These are phyloP conservation scores for Cystoderma amianthinum DNA, from an alignment of 768 basidiomycete genomes.

Conservation along the genomic window DNA sequence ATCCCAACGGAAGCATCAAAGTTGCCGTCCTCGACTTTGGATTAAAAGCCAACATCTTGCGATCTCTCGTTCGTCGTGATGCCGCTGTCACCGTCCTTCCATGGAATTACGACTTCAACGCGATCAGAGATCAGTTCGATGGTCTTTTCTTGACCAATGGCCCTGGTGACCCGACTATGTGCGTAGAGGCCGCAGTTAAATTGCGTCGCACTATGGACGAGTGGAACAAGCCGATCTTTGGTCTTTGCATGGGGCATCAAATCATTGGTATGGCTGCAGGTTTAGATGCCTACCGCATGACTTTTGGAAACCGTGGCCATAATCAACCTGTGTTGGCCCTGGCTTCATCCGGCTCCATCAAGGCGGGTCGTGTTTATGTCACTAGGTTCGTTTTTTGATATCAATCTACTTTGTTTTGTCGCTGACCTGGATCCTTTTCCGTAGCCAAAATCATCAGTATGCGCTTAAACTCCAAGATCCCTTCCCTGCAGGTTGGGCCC, in stretches of 20 bases:
- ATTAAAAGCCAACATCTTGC: constrained; percentile 94
- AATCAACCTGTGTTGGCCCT: constrained; percentile 97
- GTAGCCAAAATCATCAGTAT: constrained; percentile 95
- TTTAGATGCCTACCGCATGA: constrained; percentile 96
- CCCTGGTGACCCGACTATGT: constrained; percentile 89
- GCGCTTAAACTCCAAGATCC: constrained; percentile 91
- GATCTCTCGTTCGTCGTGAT: constrained; percentile 84
- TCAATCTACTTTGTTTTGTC: not conserved
- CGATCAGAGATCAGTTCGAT: constrained; percentile 83
- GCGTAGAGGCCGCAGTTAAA: constrained; percentile 76
- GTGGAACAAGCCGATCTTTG: constrained; percentile 93
- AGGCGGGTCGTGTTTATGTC: constrained; percentile 94
- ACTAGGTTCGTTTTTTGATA: constrained; percentile 60
- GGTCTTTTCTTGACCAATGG: constrained; percentile 97
- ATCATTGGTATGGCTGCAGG: constrained; percentile 97
- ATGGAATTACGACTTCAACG: constrained; percentile 97
- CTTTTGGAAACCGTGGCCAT: constrained; percentile 98
- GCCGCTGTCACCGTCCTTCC: constrained; percentile 94
- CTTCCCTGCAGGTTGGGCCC: constrained; percentile 96
- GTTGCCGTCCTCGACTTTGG: constrained; percentile 98
- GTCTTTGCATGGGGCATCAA: constrained; percentile 99
- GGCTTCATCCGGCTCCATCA: constrained; percentile 89
- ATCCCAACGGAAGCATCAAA: constrained; percentile 80
- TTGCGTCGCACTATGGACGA: constrained; percentile 78
- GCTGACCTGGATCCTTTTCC: constrained; percentile 3